A percentile compares a stretch with the other conserved stretches of the same genome.
Evolutionary conservation across 768 basidiomycete species (phyloP).

Genomic region (Mycena maculata): DNA sequence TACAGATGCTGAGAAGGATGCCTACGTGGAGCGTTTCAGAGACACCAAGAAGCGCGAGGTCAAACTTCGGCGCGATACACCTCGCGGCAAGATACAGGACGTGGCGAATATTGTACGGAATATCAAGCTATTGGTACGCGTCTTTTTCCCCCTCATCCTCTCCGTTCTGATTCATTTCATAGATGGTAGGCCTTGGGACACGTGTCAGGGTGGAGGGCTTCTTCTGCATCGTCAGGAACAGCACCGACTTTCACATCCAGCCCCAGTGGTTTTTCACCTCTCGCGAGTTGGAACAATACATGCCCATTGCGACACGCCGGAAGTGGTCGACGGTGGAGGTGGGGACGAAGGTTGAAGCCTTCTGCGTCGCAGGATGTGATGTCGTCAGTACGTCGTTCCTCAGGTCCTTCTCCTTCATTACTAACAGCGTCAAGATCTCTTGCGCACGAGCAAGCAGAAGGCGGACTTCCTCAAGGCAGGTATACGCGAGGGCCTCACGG

Average conservation of each 20-base stretch:
- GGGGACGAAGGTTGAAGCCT: conserved; percentile 24
- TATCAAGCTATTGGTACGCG: conserved; percentile 14
- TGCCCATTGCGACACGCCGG: conserved; percentile 29
- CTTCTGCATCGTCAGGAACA: conserved; percentile 38
- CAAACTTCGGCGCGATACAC: conserved; percentile 10
- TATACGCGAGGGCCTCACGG: background rate
- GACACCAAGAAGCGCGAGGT: background rate
- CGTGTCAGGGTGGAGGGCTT: conserved; percentile 37
- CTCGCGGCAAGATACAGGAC: conserved; percentile 21
- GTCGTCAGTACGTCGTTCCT: conserved; percentile 9
- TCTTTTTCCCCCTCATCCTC: background rate
- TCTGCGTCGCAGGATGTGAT: conserved; percentile 25
- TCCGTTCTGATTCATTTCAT: background rate
- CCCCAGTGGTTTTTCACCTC: conserved; percentile 38
- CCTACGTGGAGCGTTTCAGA: conserved; percentile 2
- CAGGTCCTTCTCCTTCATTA: too few relatives aligned
- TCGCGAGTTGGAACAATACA: conserved; percentile 26
- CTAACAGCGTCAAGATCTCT: background rate
- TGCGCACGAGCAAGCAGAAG: conserved; percentile 5
- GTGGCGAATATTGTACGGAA: conserved; percentile 5
- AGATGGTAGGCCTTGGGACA: conserved; percentile 22
- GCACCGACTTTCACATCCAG: conserved; percentile 24
- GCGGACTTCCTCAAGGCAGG: conserved; percentile 1
- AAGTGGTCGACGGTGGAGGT: conserved; percentile 17
- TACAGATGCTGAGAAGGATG: background rate